These are phyloP conservation scores for Podila epigama DNA, from an alignment of 192 early-diverging fungal genomes.

Conservation along the genomic window DNA sequence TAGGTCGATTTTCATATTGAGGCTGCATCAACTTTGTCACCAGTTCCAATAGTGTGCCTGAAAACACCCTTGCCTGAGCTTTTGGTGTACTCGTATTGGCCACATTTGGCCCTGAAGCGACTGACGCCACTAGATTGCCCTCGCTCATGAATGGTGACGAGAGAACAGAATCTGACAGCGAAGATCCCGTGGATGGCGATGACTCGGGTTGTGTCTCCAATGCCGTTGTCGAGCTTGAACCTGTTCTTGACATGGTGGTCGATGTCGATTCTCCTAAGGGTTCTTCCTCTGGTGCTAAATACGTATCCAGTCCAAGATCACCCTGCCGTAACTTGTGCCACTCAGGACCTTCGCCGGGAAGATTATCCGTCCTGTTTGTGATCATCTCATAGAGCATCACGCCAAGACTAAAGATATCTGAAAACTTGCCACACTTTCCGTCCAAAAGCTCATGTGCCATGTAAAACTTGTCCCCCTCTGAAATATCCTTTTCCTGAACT, in stretches of 20 bases:
- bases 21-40: slow-evolving; percentile 30
- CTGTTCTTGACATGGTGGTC: not conserved
- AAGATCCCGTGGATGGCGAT: not conserved
- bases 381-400: slow-evolving; percentile 89
- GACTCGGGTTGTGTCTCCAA: not conserved
- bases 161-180: not conserved
- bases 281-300: slow-evolving; percentile 47
- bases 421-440: slow-evolving; percentile 73
- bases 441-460: slow-evolving; percentile 88
- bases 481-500: slow-evolving; percentile 61
- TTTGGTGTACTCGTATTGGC: too few relatives aligned
- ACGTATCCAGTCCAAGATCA: slow-evolving; percentile 57
- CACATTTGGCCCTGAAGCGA: not conserved
- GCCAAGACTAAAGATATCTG: slow-evolving; percentile 95
- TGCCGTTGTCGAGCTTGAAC: not conserved
- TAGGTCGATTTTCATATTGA: slow-evolving; percentile 16
- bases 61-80: slow-evolving; percentile 10
- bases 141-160: not conserved
- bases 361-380: slow-evolving; percentile 70
- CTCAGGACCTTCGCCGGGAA: slow-evolving; percentile 87
- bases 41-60: slow-evolving; percentile 8
- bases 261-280: not conserved
- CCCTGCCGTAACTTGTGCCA: slow-evolving; percentile 88
- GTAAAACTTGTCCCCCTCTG: slow-evolving; percentile 94
- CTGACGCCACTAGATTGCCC: not conserved